phyloP scores from a whole-genome alignment of 192 early-diverging fungal genomes.

The Coemansia brasiliensis region DNA sequence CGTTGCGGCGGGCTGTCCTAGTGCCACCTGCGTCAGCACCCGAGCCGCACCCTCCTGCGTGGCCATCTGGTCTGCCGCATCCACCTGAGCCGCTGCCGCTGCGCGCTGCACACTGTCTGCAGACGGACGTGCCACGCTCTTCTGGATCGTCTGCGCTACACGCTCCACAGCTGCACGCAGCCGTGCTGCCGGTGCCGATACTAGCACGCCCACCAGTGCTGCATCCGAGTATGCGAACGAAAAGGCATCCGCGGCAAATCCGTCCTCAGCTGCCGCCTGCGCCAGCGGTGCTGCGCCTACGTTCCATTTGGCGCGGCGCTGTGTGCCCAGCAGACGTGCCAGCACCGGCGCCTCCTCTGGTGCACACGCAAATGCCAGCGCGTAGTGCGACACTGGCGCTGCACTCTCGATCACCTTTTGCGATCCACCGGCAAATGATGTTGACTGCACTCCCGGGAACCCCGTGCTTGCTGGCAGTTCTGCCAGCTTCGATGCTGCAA shows the following conservation, averaged over 20 bases:
- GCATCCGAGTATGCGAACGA: slow-evolving; percentile 87
- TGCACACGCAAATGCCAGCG: slow-evolving; percentile 81
- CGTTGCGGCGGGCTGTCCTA: slow-evolving; percentile 27
- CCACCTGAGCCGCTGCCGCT: slow-evolving; percentile 45
- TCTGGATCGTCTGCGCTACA: slow-evolving; percentile 62
- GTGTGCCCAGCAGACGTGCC: slow-evolving; percentile 62
- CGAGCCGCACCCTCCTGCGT: slow-evolving; percentile 23
- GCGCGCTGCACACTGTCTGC: slow-evolving; percentile 65
- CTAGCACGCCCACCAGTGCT: slow-evolving; percentile 83
- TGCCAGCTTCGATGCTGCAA: slow-evolving; percentile 58
- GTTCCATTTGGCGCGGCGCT: slow-evolving; percentile 64
- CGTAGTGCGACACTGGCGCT: slow-evolving; percentile 62
- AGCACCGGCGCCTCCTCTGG: slow-evolving; percentile 68
- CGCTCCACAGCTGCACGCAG: slow-evolving; percentile 64
- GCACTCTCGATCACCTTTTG: slow-evolving; percentile 69
- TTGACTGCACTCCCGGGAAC: slow-evolving; percentile 21
- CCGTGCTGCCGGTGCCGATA: slow-evolving; percentile 59
- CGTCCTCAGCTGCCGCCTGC: slow-evolving; percentile 59
- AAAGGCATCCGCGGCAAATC: slow-evolving; percentile 71
- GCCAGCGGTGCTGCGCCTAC: slow-evolving; percentile 64
- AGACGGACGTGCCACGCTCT: slow-evolving; percentile 53
- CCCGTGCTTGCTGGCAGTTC: slow-evolving; percentile 33
- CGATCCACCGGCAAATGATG: slow-evolving; percentile 83
- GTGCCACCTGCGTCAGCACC: slow-evolving; percentile 19
- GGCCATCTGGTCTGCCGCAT: slow-evolving; percentile 25